These are phyloP conservation scores for Neurospora discreta DNA, from an alignment of 495 filamentous ascomycete species.

Conservation along the genomic window DNA sequence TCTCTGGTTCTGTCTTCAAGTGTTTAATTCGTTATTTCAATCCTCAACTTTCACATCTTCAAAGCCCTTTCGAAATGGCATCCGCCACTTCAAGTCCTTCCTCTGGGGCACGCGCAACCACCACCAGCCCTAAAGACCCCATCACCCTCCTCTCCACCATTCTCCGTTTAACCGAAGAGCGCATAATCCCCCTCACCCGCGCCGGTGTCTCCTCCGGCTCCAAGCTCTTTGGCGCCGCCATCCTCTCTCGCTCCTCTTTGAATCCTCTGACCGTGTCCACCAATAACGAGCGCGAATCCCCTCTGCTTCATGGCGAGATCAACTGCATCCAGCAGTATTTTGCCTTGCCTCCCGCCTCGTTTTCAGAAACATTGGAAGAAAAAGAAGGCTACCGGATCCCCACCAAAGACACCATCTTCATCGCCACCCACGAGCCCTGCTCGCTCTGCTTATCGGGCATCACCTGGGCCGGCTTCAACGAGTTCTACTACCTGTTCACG, in stretches of 20 bases:
- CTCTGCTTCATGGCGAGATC: slow-evolving; percentile 31
- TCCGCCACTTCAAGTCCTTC: neutral
- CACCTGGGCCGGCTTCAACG: slow-evolving; percentile 32
- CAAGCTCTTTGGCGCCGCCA: slow-evolving; percentile 32
- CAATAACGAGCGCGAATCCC: slow-evolving; percentile 28
- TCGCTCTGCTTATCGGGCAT: slow-evolving; percentile 31
- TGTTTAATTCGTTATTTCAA: neutral
- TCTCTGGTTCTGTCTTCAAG: neutral
- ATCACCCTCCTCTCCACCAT: slow-evolving; percentile 20
- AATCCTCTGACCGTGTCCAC: slow-evolving; percentile 21
- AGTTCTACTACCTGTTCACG: slow-evolving; percentile 34
- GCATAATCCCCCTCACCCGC: slow-evolving; percentile 24
- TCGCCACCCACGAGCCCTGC: slow-evolving; percentile 33
- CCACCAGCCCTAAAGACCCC: slow-evolving; percentile 9
- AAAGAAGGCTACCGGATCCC: neutral
- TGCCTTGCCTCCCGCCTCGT: slow-evolving; percentile 8
- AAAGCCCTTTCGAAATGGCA: neutral
- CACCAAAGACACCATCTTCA: slow-evolving; percentile 29
- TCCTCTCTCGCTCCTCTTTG: slow-evolving; percentile 19
- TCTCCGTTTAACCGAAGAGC: slow-evolving; percentile 20
- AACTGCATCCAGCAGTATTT: slow-evolving; percentile 36
- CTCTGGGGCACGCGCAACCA: neutral
- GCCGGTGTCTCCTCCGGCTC: slow-evolving; percentile 25
- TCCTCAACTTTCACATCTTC: neutral
- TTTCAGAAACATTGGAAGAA: neutral